Percentiles rank a stretch among this genome's conserved stretches.
Evolutionary conservation across 73 alveolate species (phyloP).

Genomic region (Symbiodinium natans): DNA sequence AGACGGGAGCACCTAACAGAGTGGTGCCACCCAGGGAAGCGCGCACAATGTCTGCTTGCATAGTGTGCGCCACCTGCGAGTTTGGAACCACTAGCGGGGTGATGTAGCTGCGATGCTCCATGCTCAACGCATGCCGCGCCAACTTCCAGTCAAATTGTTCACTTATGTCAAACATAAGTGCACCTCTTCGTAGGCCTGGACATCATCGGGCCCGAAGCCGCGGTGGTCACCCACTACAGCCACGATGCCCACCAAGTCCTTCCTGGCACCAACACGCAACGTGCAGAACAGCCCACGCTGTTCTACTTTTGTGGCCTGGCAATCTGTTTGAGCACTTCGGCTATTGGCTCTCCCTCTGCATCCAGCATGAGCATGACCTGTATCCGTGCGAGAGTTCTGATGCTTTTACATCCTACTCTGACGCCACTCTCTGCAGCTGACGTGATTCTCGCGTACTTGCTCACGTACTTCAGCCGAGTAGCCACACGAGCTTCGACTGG

Average conservation of each 20-base stretch:
- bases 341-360: conserved; percentile 73
- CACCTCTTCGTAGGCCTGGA: conserved; percentile 63
- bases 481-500: neutral
- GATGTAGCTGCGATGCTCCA: too few relatives aligned
- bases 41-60: conserved; percentile 66
- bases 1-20: neutral
- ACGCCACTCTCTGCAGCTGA: too few relatives aligned
- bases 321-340: conserved; percentile 47
- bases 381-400: neutral
- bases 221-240: conserved; percentile 88
- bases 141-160: too few relatives aligned
- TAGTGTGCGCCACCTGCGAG: conserved; percentile 40
- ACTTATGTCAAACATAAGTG: neutral
- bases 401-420: too few relatives aligned
- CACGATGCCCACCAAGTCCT: conserved; percentile 22
- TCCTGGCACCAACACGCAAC: conserved; percentile 9
- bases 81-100: neutral
- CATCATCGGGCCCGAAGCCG: conserved; percentile 58
- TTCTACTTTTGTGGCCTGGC: neutral
- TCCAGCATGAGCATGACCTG: conserved; percentile 54
- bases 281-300: neutral
- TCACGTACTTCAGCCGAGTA: neutral
- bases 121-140: too few relatives aligned
- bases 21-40: conserved; percentile 83
- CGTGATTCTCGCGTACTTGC: neutral